Percentiles rank a stretch among this genome's conserved stretches.
Evolutionary conservation across 2,329 filamentous ascomycete species (phyloP).

Genomic region (Colletotrichum somersetense): DNA sequence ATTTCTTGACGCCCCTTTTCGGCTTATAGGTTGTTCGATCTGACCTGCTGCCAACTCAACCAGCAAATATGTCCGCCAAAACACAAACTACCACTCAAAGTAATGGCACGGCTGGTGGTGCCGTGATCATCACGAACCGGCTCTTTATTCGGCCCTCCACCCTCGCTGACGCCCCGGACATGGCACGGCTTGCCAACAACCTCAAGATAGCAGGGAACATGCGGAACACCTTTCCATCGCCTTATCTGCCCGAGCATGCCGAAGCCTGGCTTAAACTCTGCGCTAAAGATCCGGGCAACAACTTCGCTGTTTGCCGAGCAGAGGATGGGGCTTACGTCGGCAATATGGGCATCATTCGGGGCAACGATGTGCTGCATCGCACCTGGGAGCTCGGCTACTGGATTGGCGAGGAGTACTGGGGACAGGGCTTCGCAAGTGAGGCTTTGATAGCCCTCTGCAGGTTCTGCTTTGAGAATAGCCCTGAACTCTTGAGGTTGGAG

Average conservation of each 20-base stretch:
- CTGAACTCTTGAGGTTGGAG: slow-evolving; percentile 57
- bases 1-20: background rate
- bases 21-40: background rate
- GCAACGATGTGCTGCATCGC: slow-evolving; percentile 55
- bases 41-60: background rate
- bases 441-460: slow-evolving; percentile 53
- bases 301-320: slow-evolving; percentile 53
- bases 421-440: slow-evolving; percentile 59
- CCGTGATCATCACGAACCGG: slow-evolving; percentile 22
- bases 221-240: slow-evolving; percentile 41
- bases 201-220: slow-evolving; percentile 33
- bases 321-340: slow-evolving; percentile 55
- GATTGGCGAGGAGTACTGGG: slow-evolving; percentile 58
- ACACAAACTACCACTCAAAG: slow-evolving; percentile 10
- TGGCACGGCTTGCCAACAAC: slow-evolving; percentile 36
- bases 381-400: slow-evolving; percentile 66
- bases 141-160: slow-evolving; percentile 30
- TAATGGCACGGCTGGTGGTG: slow-evolving; percentile 2
- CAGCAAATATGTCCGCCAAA: slow-evolving; percentile 13
- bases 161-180: slow-evolving; percentile 31
- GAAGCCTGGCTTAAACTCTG: slow-evolving; percentile 46
- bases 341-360: slow-evolving; percentile 54
- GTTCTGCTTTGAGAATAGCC: slow-evolving; percentile 60
- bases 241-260: slow-evolving; percentile 48
- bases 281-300: slow-evolving; percentile 42